Conservation (phyloP, 768 basidiomycete species). For the Psilocybe azurescens region DNA sequence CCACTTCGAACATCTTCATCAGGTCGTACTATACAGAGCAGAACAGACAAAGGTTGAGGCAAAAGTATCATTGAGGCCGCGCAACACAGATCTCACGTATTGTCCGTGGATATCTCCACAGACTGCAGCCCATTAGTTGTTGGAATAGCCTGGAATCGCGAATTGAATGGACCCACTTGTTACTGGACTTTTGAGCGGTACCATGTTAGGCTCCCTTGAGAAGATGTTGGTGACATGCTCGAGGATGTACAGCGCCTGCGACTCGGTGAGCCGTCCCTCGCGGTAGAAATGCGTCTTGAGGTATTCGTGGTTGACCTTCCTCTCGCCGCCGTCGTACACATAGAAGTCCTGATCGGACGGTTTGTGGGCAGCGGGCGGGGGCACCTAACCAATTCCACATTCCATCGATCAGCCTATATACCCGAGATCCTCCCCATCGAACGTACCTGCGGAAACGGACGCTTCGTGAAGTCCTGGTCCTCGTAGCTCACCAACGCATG, state of each 20-base stretch:
- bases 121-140: conserved; percentile 50
- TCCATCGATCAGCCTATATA: background rate
- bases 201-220: conserved; percentile 80
- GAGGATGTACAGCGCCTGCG: conserved; percentile 86
- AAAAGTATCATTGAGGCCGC: background rate
- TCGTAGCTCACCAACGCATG: background rate
- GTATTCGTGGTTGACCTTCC: conserved; percentile 76
- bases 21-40: conserved; percentile 84
- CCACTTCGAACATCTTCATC: conserved; percentile 97
- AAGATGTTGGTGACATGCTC: conserved; percentile 69
- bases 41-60: background rate
- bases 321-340: conserved; percentile 52
- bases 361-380: conserved; percentile 62
- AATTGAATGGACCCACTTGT: conserved; percentile 70
- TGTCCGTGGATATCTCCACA: conserved; percentile 98
- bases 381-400: conserved; percentile 67
- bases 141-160: conserved; percentile 3
- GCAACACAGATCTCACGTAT: conserved; percentile 63
- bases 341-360: conserved; percentile 83
- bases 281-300: conserved; percentile 89
- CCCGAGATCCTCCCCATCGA: background rate
- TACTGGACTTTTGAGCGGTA: conserved; percentile 86
- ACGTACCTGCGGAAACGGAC: conserved; percentile 16
- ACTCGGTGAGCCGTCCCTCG: conserved; percentile 83
- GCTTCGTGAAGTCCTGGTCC: conserved; percentile 9